Conservation (phyloP, 2,329 filamentous ascomycete genomes). For the Botrytis elliptica region DNA sequence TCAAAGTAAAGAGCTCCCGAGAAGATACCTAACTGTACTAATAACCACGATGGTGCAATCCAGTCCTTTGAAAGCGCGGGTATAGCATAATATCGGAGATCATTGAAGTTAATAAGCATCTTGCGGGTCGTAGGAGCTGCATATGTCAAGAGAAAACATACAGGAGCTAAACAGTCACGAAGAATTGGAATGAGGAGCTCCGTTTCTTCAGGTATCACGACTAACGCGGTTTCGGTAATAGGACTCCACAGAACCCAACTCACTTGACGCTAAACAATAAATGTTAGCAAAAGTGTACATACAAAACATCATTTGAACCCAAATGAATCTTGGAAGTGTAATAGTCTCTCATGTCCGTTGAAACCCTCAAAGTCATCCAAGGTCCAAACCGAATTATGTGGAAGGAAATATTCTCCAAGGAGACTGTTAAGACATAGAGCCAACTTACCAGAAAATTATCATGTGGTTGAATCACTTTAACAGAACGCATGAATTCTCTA, state of each 20-base stretch:
- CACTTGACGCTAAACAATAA: conserved; percentile 45
- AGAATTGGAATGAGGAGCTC: conserved; percentile 53
- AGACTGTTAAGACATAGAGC: not conserved
- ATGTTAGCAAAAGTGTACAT: not conserved
- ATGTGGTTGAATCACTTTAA: conserved; percentile 41
- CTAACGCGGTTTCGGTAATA: conserved; percentile 48
- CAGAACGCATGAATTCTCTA: conserved; percentile 49
- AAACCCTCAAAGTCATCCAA: not conserved
- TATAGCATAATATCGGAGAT: conserved; percentile 51
- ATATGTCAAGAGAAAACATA: conserved; percentile 54
- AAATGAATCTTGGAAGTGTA: not conserved
- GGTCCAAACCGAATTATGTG: not conserved
- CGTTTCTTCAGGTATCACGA: conserved; percentile 64
- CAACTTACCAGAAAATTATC: conserved; percentile 44
- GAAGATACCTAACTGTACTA: conserved; percentile 58
- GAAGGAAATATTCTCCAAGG: not conserved
- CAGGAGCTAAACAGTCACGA: conserved; percentile 19
- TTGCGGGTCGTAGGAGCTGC: conserved; percentile 57
- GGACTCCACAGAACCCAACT: conserved; percentile 62
- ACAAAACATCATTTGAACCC: no score
- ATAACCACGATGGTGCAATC: conserved; percentile 52
- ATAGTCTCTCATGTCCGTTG: not conserved
- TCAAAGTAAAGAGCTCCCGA: conserved; percentile 61
- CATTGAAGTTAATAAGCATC: conserved; percentile 58
- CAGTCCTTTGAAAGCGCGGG: conserved; percentile 47